Percentiles rank a stretch among this genome's conserved stretches.
Conservation (phyloP, 352 stramenopile species). For the Pseudoperonospora humuli region DNA sequence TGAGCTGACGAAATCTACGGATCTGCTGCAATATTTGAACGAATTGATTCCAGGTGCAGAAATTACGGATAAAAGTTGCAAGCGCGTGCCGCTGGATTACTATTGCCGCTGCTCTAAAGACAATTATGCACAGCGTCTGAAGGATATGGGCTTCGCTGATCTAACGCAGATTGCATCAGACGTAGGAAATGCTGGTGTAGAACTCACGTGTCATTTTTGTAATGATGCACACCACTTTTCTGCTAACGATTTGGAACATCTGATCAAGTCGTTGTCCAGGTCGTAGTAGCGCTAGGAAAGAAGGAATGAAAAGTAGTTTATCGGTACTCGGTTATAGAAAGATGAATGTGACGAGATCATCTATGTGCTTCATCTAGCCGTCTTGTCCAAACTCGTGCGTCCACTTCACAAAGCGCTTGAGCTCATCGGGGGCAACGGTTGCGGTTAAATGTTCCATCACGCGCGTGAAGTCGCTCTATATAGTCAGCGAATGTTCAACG, state of each 20-base stretch:
- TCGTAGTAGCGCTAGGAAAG: slow-evolving; percentile 2
- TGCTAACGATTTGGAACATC: slow-evolving; percentile 31
- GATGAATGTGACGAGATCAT: slow-evolving; percentile 16
- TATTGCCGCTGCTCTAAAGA: slow-evolving; percentile 81
- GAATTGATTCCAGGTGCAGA: slow-evolving; percentile 62
- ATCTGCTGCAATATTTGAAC: slow-evolving; percentile 68
- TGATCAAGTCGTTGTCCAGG: slow-evolving; percentile 26
- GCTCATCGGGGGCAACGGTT: slow-evolving; percentile 94
- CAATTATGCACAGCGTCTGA: slow-evolving; percentile 43
- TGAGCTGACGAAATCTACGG: slow-evolving; percentile 41
- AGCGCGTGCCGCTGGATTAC: slow-evolving; percentile 66
- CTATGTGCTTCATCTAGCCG: slow-evolving; percentile 58
- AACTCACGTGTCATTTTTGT: slow-evolving; percentile 81
- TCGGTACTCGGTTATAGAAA: slow-evolving; percentile 20
- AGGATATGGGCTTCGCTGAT: slow-evolving; percentile 41
- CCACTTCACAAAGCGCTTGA: slow-evolving; percentile 97
- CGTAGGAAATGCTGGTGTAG: slow-evolving; percentile 43
- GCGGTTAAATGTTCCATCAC: slow-evolving; percentile 92
- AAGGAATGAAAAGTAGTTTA: slow-evolving; percentile 19
- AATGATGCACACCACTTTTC: slow-evolving; percentile 74
- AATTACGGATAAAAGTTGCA: slow-evolving; percentile 46
- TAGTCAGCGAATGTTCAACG: slow-evolving; percentile 1
- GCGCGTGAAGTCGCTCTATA: slow-evolving; percentile 94
- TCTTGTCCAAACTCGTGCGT: slow-evolving; percentile 99
- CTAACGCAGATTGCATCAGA: slow-evolving; percentile 44